These are phyloP conservation scores for Debaryomycetaceae sp. DNA, from an alignment of 1,139 yeast species.

Conservation along the genomic window DNA sequence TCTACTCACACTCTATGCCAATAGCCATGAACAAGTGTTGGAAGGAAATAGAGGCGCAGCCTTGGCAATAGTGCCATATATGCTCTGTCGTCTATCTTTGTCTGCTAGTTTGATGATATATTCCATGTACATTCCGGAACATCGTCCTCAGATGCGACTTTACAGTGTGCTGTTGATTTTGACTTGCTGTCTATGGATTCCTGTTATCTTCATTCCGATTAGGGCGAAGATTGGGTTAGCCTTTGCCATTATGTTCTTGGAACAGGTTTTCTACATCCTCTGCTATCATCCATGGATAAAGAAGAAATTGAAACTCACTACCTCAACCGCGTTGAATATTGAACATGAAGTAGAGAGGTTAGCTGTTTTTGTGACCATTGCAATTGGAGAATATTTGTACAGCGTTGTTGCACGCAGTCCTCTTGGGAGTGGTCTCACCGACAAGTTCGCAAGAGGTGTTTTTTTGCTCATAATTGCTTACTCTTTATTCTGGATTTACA, in stretches of 20 bases:
- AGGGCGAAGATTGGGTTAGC: constrained; percentile 49
- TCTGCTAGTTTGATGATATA: constrained; percentile 37
- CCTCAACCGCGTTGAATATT: constrained; percentile 60
- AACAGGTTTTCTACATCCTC: constrained; percentile 28
- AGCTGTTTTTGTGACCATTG: constrained; percentile 58
- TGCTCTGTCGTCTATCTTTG: constrained; percentile 42
- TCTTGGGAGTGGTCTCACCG: constrained; percentile 45
- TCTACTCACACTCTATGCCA: constrained; percentile 50
- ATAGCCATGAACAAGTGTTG: constrained; percentile 42
- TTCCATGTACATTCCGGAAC: constrained; percentile 52
- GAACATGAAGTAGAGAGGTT: constrained; percentile 67
- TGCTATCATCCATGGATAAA: constrained; percentile 50
- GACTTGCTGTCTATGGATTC: constrained; percentile 43
- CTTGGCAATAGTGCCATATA: constrained; percentile 43
- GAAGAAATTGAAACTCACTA: constrained; percentile 33
- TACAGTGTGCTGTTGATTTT: constrained; percentile 31
- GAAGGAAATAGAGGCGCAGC: constrained; percentile 38
- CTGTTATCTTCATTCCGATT: constrained; percentile 41
- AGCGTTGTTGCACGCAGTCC: constrained; percentile 53
- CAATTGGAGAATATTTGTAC: constrained; percentile 62
- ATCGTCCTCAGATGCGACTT: constrained; percentile 48
- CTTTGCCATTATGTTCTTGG: constrained; percentile 39
- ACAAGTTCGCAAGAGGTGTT: constrained; percentile 46
- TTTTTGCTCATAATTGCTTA: constrained; percentile 51
- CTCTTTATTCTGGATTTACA: constrained; percentile 51